Percentiles rank a stretch among this genome's conserved stretches.
These are phyloP conservation scores for Aureobasidium namibiae DNA, from an alignment of 2,329 filamentous ascomycete species.

Conservation along the genomic window DNA sequence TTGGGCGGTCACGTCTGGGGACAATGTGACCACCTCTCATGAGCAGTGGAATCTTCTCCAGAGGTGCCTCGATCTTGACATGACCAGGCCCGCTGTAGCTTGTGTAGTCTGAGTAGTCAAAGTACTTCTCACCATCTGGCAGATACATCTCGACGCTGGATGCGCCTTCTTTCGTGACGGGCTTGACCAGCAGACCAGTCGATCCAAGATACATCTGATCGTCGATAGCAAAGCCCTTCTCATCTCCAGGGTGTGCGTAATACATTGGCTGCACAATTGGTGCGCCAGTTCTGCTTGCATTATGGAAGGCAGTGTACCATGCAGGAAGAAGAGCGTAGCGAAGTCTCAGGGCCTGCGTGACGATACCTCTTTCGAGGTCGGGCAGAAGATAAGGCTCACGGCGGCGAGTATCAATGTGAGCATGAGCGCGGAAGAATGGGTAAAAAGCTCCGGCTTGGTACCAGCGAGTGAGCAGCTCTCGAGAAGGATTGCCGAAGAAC, in stretches of 20 bases:
- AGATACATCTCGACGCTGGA: slow-evolving; percentile 73
- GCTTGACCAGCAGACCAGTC: slow-evolving; percentile 87
- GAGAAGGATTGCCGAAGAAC: slow-evolving; percentile 94
- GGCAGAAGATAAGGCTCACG: slow-evolving; percentile 86
- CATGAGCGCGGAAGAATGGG: slow-evolving; percentile 95
- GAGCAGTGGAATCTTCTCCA: slow-evolving; percentile 80
- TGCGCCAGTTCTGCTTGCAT: slow-evolving; percentile 71
- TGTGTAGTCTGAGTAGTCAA: slow-evolving; percentile 88
- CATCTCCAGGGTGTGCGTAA: slow-evolving; percentile 81
- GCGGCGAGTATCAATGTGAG: slow-evolving; percentile 90
- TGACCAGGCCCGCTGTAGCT: slow-evolving; percentile 65
- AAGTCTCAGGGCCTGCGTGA: slow-evolving; percentile 78
- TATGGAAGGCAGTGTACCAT: slow-evolving; percentile 96
- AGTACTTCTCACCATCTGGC: slow-evolving; percentile 82
- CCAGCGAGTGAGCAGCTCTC: slow-evolving; percentile 87
- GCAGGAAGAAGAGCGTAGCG: slow-evolving; percentile 83
- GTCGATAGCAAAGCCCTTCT: slow-evolving; percentile 79
- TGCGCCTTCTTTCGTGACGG: slow-evolving; percentile 70
- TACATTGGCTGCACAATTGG: slow-evolving; percentile 90
- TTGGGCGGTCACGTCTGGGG: slow-evolving; percentile 77
- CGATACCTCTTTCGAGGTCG: slow-evolving; percentile 77
- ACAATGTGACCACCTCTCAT: slow-evolving; percentile 93
- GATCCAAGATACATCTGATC: slow-evolving; percentile 88
- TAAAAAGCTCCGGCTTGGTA: slow-evolving; percentile 96
- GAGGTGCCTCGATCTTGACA: slow-evolving; percentile 63